Evolutionary conservation across 2,329 filamentous ascomycete genomes (phyloP).

Genomic region (Pseudogymnoascus sp.): DNA sequence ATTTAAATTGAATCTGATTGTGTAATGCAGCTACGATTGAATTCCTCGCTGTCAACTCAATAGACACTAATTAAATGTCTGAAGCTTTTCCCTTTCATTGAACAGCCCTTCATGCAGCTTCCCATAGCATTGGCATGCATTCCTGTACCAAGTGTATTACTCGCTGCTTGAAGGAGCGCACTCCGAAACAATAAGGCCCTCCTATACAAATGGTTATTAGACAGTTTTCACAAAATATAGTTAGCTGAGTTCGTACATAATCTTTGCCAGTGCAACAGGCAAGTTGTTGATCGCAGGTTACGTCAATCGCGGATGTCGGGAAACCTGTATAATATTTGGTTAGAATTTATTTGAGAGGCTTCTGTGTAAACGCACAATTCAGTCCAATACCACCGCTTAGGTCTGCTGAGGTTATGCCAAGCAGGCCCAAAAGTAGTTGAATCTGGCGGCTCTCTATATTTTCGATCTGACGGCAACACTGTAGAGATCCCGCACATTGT

Average conservation of each 20-base stretch:
- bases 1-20: background rate
- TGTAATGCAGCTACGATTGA: background rate
- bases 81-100: no score
- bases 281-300: no score
- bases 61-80: background rate
- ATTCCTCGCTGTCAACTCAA: background rate
- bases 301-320: background rate
- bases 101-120: no score
- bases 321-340: background rate
- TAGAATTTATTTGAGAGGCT: background rate
- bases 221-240: background rate
- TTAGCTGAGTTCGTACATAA: background rate
- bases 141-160: background rate
- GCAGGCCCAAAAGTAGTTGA: no score
- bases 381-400: background rate
- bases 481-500: no score
- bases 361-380: background rate
- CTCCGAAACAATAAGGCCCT: background rate
- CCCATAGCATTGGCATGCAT: background rate
- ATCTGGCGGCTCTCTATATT: no score
- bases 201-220: background rate
- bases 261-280: no score
- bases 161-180: background rate
- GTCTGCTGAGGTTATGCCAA: no score
- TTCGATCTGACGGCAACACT: no score